Evolutionary conservation across 495 filamentous ascomycete species (phyloP).

Genomic region (Daldinia loculata): DNA sequence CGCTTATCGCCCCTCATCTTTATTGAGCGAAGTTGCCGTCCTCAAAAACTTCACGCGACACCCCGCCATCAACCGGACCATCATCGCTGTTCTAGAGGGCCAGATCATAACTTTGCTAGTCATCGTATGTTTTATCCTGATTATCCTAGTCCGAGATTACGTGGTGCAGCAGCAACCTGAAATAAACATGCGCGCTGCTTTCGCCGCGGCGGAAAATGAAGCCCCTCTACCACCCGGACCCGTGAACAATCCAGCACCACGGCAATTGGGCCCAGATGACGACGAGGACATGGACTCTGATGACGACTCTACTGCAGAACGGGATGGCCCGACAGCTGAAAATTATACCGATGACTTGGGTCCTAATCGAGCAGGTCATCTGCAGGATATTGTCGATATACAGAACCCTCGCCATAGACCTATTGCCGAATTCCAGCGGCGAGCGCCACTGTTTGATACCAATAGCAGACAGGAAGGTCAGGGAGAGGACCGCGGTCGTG

Average conservation of each 20-base stretch:
- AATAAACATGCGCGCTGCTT: conserved; percentile 66
- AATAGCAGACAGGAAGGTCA: background rate
- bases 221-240: conserved; percentile 48
- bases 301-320: conserved; percentile 16
- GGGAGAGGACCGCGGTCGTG: background rate
- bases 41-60: conserved; percentile 77
- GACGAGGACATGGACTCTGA: conserved; percentile 32
- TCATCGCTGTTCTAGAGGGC: conserved; percentile 88
- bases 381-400: conserved; percentile 13
- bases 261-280: conserved; percentile 20
- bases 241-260: conserved; percentile 25
- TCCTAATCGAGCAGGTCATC: conserved; percentile 9
- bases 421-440: conserved; percentile 34
- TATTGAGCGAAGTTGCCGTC: conserved; percentile 77
- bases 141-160: conserved; percentile 97
- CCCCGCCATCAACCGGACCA: conserved; percentile 75
- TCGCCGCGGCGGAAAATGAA: conserved; percentile 61
- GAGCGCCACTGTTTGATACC: conserved; percentile 7
- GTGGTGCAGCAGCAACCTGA: conserved; percentile 97
- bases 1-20: conserved; percentile 47
- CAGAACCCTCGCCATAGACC: conserved; percentile 35
- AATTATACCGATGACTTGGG: conserved; percentile 20
- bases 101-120: conserved; percentile 91
- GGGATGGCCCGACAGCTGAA: background rate
- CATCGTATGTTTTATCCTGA: conserved; percentile 89